Percentiles rank a stretch among this genome's conserved stretches.
Conservation (phyloP, 805 yeast species). For the Maudiozyma bulderi region DNA sequence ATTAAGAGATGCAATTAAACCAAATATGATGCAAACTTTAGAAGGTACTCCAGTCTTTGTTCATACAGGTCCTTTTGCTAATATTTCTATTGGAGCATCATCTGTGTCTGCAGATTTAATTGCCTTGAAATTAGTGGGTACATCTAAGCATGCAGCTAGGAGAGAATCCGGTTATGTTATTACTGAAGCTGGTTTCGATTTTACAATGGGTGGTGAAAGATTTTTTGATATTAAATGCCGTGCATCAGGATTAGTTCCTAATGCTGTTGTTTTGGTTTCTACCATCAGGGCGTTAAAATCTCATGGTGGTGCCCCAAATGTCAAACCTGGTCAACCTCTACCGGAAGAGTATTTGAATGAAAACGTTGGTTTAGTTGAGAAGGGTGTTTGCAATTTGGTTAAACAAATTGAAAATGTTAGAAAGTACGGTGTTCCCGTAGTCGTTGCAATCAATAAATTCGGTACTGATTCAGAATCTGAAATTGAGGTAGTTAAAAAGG, state of each 20-base stretch:
- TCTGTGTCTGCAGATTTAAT: conserved; percentile 89
- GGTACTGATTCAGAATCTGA: conserved; percentile 75
- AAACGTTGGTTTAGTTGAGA: conserved; percentile 64
- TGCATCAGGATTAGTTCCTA: conserved; percentile 79
- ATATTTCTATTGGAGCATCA: conserved; percentile 93
- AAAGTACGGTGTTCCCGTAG: conserved; percentile 81
- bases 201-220: conserved; percentile 98
- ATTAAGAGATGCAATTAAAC: conserved; percentile 92
- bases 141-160: conserved; percentile 26
- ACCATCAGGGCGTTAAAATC: conserved; percentile 94
- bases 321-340: conserved; percentile 82
- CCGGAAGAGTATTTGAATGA: conserved; percentile 76
- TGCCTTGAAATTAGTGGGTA: conserved; percentile 84
- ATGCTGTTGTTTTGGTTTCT: conserved; percentile 87
- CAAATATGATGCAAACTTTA: conserved; percentile 91
- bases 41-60: conserved; percentile 97
- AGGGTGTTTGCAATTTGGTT: conserved; percentile 79
- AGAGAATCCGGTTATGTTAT: conserved; percentile 71
- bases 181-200: conserved; percentile 97
- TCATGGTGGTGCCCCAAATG: conserved; percentile 97
- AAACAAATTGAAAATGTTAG: conserved; percentile 85
- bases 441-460: conserved; percentile 88
- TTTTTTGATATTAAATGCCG: conserved; percentile 94
- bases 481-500: conserved; percentile 66
- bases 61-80: conserved; percentile 97